phyloP scores from a whole-genome alignment of 331 rosid genomes.

The Malus hybrid region DNA sequence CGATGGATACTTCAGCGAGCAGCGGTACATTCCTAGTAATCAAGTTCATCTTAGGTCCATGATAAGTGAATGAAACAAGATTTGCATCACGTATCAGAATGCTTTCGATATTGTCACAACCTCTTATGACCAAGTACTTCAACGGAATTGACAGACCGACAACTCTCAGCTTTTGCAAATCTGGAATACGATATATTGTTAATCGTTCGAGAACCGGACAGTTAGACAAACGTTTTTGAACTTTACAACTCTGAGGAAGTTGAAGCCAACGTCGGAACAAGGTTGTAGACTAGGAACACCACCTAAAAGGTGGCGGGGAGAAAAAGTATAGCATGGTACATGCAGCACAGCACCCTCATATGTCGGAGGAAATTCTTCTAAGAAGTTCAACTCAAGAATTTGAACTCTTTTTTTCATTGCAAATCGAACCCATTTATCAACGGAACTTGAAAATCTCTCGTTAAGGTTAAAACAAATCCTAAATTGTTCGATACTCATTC shows the following conservation, averaged over 20 bases:
- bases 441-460: neutral
- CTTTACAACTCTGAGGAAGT: neutral
- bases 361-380: neutral
- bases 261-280: constrained; percentile 1
- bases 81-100: neutral
- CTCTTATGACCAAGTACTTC: neutral
- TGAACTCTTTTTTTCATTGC: constrained; percentile 3
- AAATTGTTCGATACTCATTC: neutral
- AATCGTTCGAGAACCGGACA: constrained; percentile 6
- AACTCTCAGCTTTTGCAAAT: neutral
- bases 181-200: neutral
- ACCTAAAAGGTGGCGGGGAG: neutral
- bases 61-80: neutral
- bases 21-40: neutral
- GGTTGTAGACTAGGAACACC: neutral
- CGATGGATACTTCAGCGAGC: constrained; percentile 1
- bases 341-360: too few species aligned
- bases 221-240: neutral
- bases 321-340: neutral
- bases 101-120: neutral
- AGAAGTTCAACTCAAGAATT: constrained; percentile 9
- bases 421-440: neutral
- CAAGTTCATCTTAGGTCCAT: neutral
- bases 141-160: neutral
- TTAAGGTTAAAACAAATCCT: constrained; percentile 1